phyloP scores from a whole-genome alignment of 2,329 filamentous ascomycete species.

The Cladosporium sp. region DNA sequence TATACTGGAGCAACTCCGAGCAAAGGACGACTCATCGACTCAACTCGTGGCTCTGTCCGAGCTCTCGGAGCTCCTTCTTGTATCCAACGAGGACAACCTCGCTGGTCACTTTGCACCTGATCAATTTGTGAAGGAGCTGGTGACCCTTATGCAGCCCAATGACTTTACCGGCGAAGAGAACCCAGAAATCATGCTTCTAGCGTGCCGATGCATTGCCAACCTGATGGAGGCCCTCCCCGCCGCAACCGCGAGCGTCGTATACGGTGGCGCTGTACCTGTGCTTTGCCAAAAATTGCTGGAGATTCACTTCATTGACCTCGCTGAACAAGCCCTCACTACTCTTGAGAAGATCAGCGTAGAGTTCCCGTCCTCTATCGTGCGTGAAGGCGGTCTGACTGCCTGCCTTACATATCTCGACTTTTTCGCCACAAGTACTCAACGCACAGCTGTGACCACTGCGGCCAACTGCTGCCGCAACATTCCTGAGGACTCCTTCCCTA shows the following conservation, averaged over 20 bases:
- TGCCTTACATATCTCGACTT: slow-evolving; percentile 95
- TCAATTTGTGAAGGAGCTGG: slow-evolving; percentile 90
- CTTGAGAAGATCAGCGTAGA: slow-evolving; percentile 96
- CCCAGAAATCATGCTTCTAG: slow-evolving; percentile 93
- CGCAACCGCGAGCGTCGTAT: slow-evolving; percentile 91
- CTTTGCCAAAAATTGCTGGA: slow-evolving; percentile 92
- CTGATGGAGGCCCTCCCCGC: slow-evolving; percentile 94
- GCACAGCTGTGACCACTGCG: slow-evolving; percentile 93
- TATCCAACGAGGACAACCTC: slow-evolving; percentile 94
- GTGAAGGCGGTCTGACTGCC: slow-evolving; percentile 91
- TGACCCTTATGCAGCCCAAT: slow-evolving; percentile 84
- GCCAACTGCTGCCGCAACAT: slow-evolving; percentile 98
- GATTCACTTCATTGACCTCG: slow-evolving; percentile 94
- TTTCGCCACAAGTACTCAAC: slow-evolving; percentile 93
- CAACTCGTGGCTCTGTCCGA: slow-evolving; percentile 92
- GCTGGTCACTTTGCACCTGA: slow-evolving; percentile 94
- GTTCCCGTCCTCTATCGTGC: slow-evolving; percentile 90
- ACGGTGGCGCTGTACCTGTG: slow-evolving; percentile 92
- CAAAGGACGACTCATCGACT: slow-evolving; percentile 78
- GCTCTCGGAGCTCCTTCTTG: slow-evolving; percentile 84
- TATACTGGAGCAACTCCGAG: slow-evolving; percentile 58
- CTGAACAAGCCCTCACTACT: slow-evolving; percentile 93
- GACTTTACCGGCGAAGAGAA: slow-evolving; percentile 79
- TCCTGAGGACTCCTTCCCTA: slow-evolving; percentile 84
- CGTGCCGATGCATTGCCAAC: slow-evolving; percentile 92